Percentiles rank a stretch among this genome's conserved stretches.
Evolutionary conservation across 805 yeast genomes (phyloP).

Genomic region (Metschnikowia orientalis): DNA sequence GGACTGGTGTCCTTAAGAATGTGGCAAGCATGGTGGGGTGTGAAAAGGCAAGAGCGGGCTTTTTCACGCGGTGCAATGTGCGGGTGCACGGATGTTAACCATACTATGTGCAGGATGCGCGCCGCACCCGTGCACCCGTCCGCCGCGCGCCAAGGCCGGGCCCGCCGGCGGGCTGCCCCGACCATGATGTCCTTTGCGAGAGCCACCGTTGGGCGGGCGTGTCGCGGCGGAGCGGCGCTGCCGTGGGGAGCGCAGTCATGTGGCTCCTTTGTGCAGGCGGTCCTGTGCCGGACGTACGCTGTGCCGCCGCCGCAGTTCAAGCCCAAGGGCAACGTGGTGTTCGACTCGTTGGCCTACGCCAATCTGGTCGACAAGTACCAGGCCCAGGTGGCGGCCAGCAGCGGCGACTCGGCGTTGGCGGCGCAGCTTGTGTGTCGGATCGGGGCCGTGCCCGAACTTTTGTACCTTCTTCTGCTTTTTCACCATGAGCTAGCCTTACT

Average conservation of each 20-base stretch:
- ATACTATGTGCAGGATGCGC: no score
- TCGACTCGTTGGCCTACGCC: slow-evolving; percentile 24
- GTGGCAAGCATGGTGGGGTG: slow-evolving; percentile 8
- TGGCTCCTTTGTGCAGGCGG: no score
- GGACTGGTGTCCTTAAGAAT: slow-evolving; percentile 11
- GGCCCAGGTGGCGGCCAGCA: slow-evolving; percentile 15
- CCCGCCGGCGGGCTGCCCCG: no score
- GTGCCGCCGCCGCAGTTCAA: slow-evolving; percentile 14
- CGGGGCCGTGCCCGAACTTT: slow-evolving; percentile 25
- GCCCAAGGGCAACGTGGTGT: slow-evolving; percentile 8
- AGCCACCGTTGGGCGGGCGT: no score
- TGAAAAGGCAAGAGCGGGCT: neutral
- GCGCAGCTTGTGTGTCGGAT: slow-evolving; percentile 23
- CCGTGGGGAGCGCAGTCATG: no score
- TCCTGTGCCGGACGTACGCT: no score
- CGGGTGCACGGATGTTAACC: no score
- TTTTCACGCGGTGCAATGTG: no score
- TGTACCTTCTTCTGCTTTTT: slow-evolving; percentile 28
- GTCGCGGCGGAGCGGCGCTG: no score
- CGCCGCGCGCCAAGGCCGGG: no score
- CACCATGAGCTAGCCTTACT: slow-evolving; percentile 28
- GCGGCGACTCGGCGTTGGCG: slow-evolving; percentile 22
- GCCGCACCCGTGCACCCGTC: no score
- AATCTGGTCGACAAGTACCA: slow-evolving; percentile 27
- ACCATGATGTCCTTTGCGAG: no score